These are phyloP conservation scores for Colletotrichum zoysiae DNA, from an alignment of 2,329 filamentous ascomycete species.

Conservation along the genomic window DNA sequence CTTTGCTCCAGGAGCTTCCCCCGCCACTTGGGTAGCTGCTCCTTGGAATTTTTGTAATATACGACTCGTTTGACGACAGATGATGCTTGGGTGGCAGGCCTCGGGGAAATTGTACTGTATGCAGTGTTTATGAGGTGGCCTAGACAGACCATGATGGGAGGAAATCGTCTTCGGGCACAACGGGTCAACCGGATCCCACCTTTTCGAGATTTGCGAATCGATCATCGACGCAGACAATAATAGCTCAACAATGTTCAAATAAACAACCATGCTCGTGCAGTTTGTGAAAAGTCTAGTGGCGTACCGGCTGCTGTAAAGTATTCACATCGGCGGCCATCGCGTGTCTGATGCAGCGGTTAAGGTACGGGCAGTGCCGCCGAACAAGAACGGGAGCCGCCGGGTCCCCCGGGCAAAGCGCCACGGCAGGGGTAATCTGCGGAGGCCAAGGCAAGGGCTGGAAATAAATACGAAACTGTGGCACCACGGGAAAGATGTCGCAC, in stretches of 20 bases:
- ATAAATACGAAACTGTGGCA: not conserved
- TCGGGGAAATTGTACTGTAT: conserved; percentile 35
- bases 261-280: not conserved
- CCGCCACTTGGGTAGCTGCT: conserved; percentile 13
- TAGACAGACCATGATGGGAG: conserved; percentile 28
- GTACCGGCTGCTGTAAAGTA: not conserved
- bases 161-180: conserved; percentile 20
- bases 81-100: conserved; percentile 22
- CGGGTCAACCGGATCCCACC: conserved; percentile 11
- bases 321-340: not conserved
- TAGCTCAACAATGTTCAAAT: conserved; percentile 28
- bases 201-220: conserved; percentile 19
- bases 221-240: conserved; percentile 26
- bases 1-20: conserved; percentile 19
- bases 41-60: conserved; percentile 38
- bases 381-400: not conserved
- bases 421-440: not conserved
- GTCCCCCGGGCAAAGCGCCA: not conserved
- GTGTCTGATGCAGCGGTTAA: conserved; percentile 11
- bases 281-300: not conserved
- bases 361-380: conserved; percentile 22
- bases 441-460: not conserved
- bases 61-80: conserved; percentile 36
- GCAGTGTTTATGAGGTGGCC: conserved; percentile 32
- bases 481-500: not conserved